phyloP scores from a whole-genome alignment of 139 green algal species.

The Raphidocelis subcapitata region DNA sequence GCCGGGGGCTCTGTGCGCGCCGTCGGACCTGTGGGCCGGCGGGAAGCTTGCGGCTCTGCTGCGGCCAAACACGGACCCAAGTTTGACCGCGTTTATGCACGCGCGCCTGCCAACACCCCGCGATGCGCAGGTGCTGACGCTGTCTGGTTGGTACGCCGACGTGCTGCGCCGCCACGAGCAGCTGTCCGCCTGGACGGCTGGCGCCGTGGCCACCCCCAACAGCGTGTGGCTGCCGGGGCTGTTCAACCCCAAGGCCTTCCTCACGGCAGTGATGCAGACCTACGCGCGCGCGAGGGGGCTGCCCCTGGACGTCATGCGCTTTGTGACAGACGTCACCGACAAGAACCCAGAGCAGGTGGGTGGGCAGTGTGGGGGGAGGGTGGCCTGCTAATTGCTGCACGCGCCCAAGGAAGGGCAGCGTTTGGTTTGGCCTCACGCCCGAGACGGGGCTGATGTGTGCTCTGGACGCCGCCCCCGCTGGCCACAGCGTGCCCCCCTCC shows the following conservation, averaged over 20 bases:
- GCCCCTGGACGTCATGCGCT: conserved; percentile 86
- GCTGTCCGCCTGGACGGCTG: conserved; percentile 70
- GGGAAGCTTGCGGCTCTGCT: no score
- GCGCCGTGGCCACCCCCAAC: conserved; percentile 57
- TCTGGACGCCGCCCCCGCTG: no score
- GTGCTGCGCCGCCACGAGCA: conserved; percentile 75
- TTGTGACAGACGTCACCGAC: conserved; percentile 76
- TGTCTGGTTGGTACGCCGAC: conserved; percentile 71
- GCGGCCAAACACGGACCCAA: no score
- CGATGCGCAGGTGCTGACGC: conserved; percentile 59
- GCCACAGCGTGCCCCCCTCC: no score
- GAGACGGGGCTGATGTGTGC: no score
- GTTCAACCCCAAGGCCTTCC: conserved; percentile 91
- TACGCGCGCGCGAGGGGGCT: conserved; percentile 80
- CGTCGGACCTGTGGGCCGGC: no score
- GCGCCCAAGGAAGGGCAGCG: no score
- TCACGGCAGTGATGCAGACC: conserved; percentile 84
- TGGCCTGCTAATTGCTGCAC: no score
- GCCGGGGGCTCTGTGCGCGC: no score
- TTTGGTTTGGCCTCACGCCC: conserved; percentile 2
- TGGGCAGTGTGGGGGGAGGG: no score
- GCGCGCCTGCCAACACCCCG: background rate
- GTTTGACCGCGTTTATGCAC: no score
- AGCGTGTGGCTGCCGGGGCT: conserved; percentile 79
- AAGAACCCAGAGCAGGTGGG: conserved; percentile 42